Evolutionary conservation across 345 rosid genomes (phyloP).

Genomic region (Eucalyptus erythrocorys): DNA sequence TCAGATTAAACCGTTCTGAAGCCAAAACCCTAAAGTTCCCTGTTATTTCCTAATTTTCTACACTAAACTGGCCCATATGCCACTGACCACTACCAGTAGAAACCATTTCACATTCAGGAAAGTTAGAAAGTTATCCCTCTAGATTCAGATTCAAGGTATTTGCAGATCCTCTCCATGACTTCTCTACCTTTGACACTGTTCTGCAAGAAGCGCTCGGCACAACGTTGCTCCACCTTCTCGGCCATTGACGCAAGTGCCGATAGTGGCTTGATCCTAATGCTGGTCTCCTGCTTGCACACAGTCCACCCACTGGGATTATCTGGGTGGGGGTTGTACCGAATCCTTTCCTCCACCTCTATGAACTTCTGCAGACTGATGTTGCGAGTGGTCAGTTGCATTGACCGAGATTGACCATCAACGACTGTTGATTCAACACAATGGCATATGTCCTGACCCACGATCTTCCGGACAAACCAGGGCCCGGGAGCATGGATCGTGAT

Average conservation of each 20-base stretch:
- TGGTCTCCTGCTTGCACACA: slow-evolving; percentile 78
- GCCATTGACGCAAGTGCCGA: slow-evolving; percentile 96
- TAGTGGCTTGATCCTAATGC: slow-evolving; percentile 77
- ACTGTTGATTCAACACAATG: slow-evolving; percentile 85
- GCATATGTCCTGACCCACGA: slow-evolving; percentile 89
- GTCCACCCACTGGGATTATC: slow-evolving; percentile 76
- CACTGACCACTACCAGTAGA: not conserved
- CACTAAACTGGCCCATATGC: not conserved
- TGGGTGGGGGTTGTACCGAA: slow-evolving; percentile 79
- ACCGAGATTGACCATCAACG: slow-evolving; percentile 64
- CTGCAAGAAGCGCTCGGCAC: slow-evolving; percentile 89
- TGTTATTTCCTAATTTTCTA: not conserved
- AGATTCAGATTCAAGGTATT: slow-evolving; percentile 89
- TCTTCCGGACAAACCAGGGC: slow-evolving; percentile 80
- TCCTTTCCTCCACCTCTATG: slow-evolving; percentile 87
- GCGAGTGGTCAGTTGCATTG: slow-evolving; percentile 82
- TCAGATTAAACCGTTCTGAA: not conserved
- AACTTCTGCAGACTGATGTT: slow-evolving; percentile 87
- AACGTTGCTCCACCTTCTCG: slow-evolving; percentile 86
- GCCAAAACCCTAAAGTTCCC: not conserved
- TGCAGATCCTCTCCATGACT: slow-evolving; percentile 96
- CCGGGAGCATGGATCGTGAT: slow-evolving; percentile 86
- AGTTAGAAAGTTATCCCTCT: slow-evolving; percentile 37
- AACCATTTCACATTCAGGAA: not conserved
- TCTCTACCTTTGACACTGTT: slow-evolving; percentile 87